Evolutionary conservation across 495 filamentous ascomycete species (phyloP).

Genomic region (Bacidia gigantensis): DNA sequence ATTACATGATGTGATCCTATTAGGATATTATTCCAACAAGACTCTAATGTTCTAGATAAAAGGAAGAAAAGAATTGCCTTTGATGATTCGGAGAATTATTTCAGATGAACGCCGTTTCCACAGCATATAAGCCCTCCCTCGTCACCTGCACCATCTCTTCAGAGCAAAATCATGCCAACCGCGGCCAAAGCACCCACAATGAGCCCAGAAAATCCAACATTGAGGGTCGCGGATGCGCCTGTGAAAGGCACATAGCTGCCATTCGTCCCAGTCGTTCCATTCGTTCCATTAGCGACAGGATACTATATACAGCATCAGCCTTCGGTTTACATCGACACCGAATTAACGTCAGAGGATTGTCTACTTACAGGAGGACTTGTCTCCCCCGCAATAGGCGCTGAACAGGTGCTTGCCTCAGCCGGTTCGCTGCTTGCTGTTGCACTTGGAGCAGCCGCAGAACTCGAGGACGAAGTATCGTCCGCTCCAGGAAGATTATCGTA

Average conservation of each 20-base stretch:
- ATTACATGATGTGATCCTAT: not conserved
- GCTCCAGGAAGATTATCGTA: not conserved
- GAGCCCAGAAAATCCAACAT: not conserved
- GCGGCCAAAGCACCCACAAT: not conserved
- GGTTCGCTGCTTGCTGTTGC: not conserved
- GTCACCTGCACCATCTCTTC: not conserved
- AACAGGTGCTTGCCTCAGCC: not conserved
- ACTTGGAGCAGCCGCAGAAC: not conserved
- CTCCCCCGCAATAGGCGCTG: not conserved
- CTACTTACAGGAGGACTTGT: not conserved
- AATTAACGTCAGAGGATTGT: not conserved
- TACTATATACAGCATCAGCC: conserved; percentile 2
- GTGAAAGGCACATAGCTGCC: conserved; percentile 4
- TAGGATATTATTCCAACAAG: no score
- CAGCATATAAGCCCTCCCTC: not conserved
- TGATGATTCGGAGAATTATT: not conserved
- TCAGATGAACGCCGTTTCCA: not conserved
- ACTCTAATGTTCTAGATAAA: no score
- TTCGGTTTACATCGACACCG: not conserved
- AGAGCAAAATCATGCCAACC: not conserved
- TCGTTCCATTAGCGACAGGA: not conserved
- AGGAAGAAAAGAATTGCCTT: no score
- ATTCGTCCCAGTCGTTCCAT: conserved; percentile 4
- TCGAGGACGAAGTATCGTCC: not conserved
- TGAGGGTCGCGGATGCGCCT: not conserved